Evolutionary conservation across 1,284 basidiomycete species (phyloP).

Genomic region (Trametes versicolor): DNA sequence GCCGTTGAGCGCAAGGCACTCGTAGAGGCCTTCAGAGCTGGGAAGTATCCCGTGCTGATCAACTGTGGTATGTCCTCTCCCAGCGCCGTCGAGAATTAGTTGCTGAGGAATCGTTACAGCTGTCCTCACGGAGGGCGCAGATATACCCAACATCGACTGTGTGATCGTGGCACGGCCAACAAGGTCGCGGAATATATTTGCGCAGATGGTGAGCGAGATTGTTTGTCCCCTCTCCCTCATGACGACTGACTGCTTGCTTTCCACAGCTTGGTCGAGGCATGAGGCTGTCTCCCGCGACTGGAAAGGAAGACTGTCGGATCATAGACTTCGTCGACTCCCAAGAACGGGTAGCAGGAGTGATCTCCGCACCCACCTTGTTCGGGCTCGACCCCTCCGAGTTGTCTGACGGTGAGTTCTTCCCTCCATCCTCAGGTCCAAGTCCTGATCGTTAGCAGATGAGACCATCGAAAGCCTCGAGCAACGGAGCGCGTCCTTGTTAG

Average conservation of each 20-base stretch:
- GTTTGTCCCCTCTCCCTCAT: background rate
- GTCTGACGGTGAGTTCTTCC: slow-evolving; percentile 60
- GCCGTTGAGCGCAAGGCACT: slow-evolving; percentile 70
- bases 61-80: slow-evolving; percentile 78
- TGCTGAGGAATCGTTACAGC: slow-evolving; percentile 52
- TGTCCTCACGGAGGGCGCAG: slow-evolving; percentile 92
- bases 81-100: background rate
- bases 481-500: slow-evolving; percentile 44
- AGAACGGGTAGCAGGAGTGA: slow-evolving; percentile 73
- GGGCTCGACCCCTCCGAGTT: slow-evolving; percentile 83
- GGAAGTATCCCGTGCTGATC: slow-evolving; percentile 86
- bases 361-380: slow-evolving; percentile 88
- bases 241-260: background rate
- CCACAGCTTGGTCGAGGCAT: slow-evolving; percentile 92
- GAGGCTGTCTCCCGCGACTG: slow-evolving; percentile 83
- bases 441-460: slow-evolving; percentile 52
- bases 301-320: slow-evolving; percentile 88
- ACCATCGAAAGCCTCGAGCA: slow-evolving; percentile 59
- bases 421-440: background rate
- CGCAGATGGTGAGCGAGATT: slow-evolving; percentile 80
- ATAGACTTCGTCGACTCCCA: slow-evolving; percentile 93
- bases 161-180: slow-evolving; percentile 90
- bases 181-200: slow-evolving; percentile 87
- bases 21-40: slow-evolving; percentile 75
- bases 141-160: slow-evolving; percentile 94